Percentiles rank a stretch among this genome's conserved stretches.
phyloP scores from a whole-genome alignment of 495 filamentous ascomycete genomes.

The Rhypophila decipiens region DNA sequence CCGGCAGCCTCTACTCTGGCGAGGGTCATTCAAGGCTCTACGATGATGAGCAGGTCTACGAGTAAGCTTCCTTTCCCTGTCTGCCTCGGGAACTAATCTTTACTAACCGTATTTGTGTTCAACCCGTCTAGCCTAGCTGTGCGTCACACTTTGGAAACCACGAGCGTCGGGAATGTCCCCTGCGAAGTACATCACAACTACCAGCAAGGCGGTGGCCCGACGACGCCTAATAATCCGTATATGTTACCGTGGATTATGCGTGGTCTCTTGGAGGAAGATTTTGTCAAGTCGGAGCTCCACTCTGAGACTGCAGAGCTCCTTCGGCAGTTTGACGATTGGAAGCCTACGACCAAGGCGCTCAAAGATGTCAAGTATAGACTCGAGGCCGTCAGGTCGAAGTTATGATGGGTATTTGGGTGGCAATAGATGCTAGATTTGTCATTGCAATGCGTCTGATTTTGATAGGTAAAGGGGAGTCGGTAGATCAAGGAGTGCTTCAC shows the following conservation, averaged over 20 bases:
- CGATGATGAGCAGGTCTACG: conserved; percentile 83
- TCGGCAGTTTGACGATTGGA: conserved; percentile 89
- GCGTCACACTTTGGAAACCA: conserved; percentile 79
- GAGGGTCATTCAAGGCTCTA: conserved; percentile 93
- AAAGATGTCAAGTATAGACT: conserved; percentile 95
- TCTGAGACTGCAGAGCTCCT: conserved; percentile 74
- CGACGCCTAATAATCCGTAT: conserved; percentile 70
- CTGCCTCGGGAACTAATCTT: background rate
- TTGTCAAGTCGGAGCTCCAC: conserved; percentile 71
- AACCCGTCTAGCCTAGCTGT: conserved; percentile 59
- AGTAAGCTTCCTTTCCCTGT: conserved; percentile 43
- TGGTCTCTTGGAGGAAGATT: conserved; percentile 85
- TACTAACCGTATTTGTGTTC: conserved; percentile 6
- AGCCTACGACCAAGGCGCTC: conserved; percentile 76
- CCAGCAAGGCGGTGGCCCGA: conserved; percentile 25
- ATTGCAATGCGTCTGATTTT: background rate
- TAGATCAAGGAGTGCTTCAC: too few species aligned
- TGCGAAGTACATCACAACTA: conserved; percentile 30
- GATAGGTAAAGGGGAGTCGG: background rate
- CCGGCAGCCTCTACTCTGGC: conserved; percentile 83
- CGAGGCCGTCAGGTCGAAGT: conserved; percentile 82
- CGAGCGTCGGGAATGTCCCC: conserved; percentile 47
- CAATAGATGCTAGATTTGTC: background rate
- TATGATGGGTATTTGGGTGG: conserved; percentile 41
- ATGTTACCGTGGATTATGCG: conserved; percentile 91